A percentile compares a stretch with the other conserved stretches of the same genome.
Conservation (phyloP, 2,329 filamentous ascomycete genomes). For the Bipolaris gigantea region DNA sequence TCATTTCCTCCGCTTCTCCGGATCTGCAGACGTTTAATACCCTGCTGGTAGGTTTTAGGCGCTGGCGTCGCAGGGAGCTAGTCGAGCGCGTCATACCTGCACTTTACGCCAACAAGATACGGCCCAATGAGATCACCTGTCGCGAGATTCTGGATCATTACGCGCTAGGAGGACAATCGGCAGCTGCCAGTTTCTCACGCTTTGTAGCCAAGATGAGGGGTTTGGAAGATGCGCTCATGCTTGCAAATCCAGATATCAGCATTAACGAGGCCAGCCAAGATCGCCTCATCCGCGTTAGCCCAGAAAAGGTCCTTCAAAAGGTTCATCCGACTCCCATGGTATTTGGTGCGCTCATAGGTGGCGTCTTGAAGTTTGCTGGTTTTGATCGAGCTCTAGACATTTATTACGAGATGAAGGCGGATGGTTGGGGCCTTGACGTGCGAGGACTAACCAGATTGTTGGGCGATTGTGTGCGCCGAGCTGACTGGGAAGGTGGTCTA, state of each 20-base stretch:
- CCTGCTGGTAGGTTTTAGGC: constrained; percentile 65
- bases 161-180: constrained; percentile 30
- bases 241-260: constrained; percentile 44
- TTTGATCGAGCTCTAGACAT: constrained; percentile 49
- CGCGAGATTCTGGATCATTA: constrained; percentile 48
- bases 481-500: constrained; percentile 41
- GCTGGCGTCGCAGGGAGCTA: constrained; percentile 30
- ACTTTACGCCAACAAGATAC: constrained; percentile 44
- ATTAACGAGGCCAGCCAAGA: constrained; percentile 38
- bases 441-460: constrained; percentile 46
- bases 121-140: constrained; percentile 52
- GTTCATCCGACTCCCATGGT: constrained; percentile 50
- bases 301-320: constrained; percentile 47
- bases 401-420: constrained; percentile 47
- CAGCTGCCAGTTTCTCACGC: constrained; percentile 36
- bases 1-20: constrained; percentile 63
- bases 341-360: constrained; percentile 47
- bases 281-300: constrained; percentile 30
- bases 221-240: constrained; percentile 42
- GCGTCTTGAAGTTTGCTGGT: constrained; percentile 50
- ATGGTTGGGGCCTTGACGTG: constrained; percentile 52
- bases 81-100: constrained; percentile 36
- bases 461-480: constrained; percentile 44
- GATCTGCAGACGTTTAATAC: constrained; percentile 71
- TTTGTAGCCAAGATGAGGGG: constrained; percentile 51